Conservation (phyloP, 495 filamentous ascomycete species). For the Xylaria cubensis region DNA sequence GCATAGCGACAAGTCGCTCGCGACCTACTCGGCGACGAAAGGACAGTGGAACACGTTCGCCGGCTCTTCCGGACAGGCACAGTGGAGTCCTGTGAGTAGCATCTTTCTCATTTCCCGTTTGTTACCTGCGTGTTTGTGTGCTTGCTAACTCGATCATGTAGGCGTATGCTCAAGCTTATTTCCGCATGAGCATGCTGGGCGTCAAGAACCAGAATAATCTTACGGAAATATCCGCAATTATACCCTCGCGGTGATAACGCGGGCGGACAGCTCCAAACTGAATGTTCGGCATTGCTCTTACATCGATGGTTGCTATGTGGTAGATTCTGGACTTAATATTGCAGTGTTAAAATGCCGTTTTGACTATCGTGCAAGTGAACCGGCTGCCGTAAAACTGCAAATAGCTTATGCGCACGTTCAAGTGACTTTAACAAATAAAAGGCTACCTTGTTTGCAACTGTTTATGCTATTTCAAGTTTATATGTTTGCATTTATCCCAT, state of each 20-base stretch:
- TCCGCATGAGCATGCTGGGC: slow-evolving; percentile 49
- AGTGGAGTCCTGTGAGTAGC: slow-evolving; percentile 44
- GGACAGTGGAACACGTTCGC: slow-evolving; percentile 42
- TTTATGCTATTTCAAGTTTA: no score
- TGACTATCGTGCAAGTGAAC: no score
- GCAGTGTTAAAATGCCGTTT: no score
- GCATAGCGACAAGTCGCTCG: slow-evolving; percentile 50
- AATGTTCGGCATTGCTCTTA: no score
- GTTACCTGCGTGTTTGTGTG: not conserved
- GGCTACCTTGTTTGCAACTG: no score
- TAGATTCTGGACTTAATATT: no score
- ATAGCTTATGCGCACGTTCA: no score
- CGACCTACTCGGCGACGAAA: slow-evolving; percentile 43
- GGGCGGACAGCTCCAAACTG: no score
- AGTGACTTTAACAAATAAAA: no score
- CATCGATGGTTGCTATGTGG: no score
- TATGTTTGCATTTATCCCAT: no score
- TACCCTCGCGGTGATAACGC: slow-evolving; percentile 33
- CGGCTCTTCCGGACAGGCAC: slow-evolving; percentile 35
- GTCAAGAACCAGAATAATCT: slow-evolving; percentile 51
- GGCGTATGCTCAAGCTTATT: slow-evolving; percentile 48
- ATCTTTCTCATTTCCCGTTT: not conserved
- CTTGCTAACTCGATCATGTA: slow-evolving; percentile 23
- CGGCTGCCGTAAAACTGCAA: no score
- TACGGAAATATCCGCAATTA: slow-evolving; percentile 46